phyloP scores from a whole-genome alignment of 2,329 filamentous ascomycete species.

The Pyricularia grisea region DNA sequence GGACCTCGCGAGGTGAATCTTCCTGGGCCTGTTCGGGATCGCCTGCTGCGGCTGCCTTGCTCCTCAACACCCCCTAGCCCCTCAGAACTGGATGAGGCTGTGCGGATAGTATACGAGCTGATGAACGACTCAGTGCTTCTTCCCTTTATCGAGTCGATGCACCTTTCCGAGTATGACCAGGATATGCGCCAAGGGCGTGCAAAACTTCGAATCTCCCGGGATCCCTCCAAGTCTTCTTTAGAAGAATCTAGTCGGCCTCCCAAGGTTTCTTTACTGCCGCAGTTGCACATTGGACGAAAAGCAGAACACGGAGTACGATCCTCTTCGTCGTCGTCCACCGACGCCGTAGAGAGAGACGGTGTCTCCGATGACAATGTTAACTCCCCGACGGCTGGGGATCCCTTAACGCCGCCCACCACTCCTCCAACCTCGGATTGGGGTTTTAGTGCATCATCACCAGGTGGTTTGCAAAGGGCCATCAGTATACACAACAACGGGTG shows the following conservation, averaged over 20 bases:
- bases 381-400: conserved; percentile 44
- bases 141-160: conserved; percentile 72
- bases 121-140: conserved; percentile 97
- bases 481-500: conserved; percentile 48
- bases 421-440: conserved; percentile 54
- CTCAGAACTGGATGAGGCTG: conserved; percentile 68
- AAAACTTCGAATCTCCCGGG: conserved; percentile 27
- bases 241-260: conserved; percentile 34
- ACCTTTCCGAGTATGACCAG: conserved; percentile 24
- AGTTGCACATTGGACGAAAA: conserved; percentile 28
- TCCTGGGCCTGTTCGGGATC: conserved; percentile 74
- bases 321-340: conserved; percentile 31
- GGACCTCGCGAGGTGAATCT: conserved; percentile 85
- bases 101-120: conserved; percentile 82
- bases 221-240: conserved; percentile 16
- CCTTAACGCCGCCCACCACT: conserved; percentile 66
- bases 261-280: conserved; percentile 30
- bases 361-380: conserved; percentile 58
- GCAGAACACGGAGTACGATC: conserved; percentile 28
- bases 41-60: conserved; percentile 56
- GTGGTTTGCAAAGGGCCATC: conserved; percentile 43
- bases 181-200: conserved; percentile 28
- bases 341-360: conserved; percentile 35
- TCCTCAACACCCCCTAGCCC: conserved; percentile 58
- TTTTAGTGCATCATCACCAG: conserved; percentile 40